phyloP scores from a whole-genome alignment of 495 filamentous ascomycete genomes.

The Xylaria palmicola region DNA sequence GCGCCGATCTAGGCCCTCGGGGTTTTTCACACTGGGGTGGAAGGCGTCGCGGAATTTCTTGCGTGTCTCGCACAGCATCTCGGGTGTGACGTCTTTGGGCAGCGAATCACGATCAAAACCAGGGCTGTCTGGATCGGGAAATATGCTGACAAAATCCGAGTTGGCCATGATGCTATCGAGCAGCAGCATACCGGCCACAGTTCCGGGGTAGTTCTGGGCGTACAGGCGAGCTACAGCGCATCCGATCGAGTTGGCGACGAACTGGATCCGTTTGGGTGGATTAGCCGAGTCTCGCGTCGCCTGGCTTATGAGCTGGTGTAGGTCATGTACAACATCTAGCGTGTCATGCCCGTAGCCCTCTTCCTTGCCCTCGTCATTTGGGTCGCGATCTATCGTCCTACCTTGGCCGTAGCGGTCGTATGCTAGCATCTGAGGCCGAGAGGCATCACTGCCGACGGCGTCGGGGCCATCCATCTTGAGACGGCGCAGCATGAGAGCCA shows the following conservation, averaged over 20 bases:
- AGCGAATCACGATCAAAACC: slow-evolving; percentile 46
- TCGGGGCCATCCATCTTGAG: slow-evolving; percentile 7
- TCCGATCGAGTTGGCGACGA: slow-evolving; percentile 61
- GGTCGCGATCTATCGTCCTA: slow-evolving; percentile 53
- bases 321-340: slow-evolving; percentile 45
- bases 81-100: slow-evolving; percentile 43
- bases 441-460: slow-evolving; percentile 11
- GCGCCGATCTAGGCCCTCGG: slow-evolving; percentile 55
- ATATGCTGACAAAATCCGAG: slow-evolving; percentile 55
- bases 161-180: slow-evolving; percentile 65
- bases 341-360: slow-evolving; percentile 55
- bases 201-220: slow-evolving; percentile 44
- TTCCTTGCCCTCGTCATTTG: slow-evolving; percentile 43
- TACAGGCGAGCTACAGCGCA: slow-evolving; percentile 59
- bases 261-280: slow-evolving; percentile 35
- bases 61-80: slow-evolving; percentile 47
- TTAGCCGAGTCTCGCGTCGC: slow-evolving; percentile 24
- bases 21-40: slow-evolving; percentile 53
- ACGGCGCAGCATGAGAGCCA: slow-evolving; percentile 33
- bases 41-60: slow-evolving; percentile 44
- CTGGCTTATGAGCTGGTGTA: slow-evolving; percentile 50
- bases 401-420: slow-evolving; percentile 69
- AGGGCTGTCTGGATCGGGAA: slow-evolving; percentile 57
- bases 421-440: slow-evolving; percentile 50
- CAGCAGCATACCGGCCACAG: slow-evolving; percentile 50